These are phyloP conservation scores for Colletotrichum lindemuthianum DNA, from an alignment of 2,329 filamentous ascomycete species.

Conservation along the genomic window DNA sequence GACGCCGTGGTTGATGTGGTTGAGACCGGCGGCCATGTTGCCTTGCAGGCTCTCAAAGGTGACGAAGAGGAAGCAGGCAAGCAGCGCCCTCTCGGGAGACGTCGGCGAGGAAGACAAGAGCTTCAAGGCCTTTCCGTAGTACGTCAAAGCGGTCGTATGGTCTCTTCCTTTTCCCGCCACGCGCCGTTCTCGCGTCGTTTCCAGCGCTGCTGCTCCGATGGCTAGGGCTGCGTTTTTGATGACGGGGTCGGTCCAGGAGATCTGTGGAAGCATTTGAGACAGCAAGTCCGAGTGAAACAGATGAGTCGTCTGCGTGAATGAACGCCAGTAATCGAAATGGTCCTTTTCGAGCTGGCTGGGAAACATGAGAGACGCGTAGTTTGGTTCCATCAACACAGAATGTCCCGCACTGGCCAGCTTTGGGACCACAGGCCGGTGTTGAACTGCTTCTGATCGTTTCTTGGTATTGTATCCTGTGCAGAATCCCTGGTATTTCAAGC, in stretches of 20 bases:
- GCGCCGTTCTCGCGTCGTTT: slow-evolving; percentile 15
- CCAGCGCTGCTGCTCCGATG: slow-evolving; percentile 44
- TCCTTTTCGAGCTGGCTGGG: slow-evolving; percentile 22
- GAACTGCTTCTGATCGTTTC: not conserved
- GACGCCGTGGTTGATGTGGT: slow-evolving; percentile 50
- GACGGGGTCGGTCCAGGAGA: slow-evolving; percentile 35
- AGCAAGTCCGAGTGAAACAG: slow-evolving; percentile 15
- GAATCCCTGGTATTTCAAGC: slow-evolving; percentile 24
- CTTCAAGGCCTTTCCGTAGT: slow-evolving; percentile 52
- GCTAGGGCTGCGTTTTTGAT: slow-evolving; percentile 52
- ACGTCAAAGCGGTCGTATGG: slow-evolving; percentile 50
- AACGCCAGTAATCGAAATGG: slow-evolving; percentile 21
- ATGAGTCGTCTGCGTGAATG: not conserved
- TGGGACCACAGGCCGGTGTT: not conserved
- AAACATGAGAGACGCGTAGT: slow-evolving; percentile 12
- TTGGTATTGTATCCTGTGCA: slow-evolving; percentile 11
- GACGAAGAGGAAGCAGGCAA: slow-evolving; percentile 52
- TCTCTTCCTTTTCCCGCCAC: slow-evolving; percentile 9
- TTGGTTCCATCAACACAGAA: not conserved
- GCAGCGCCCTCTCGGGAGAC: slow-evolving; percentile 44
- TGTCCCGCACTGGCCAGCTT: not conserved
- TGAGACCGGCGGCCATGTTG: slow-evolving; percentile 50
- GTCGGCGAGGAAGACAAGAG: slow-evolving; percentile 44
- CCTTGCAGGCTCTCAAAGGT: slow-evolving; percentile 52
- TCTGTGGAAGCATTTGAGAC: slow-evolving; percentile 32